phyloP scores from a whole-genome alignment of 176 grass and related monocot species.

The Aegilops longissima region DNA sequence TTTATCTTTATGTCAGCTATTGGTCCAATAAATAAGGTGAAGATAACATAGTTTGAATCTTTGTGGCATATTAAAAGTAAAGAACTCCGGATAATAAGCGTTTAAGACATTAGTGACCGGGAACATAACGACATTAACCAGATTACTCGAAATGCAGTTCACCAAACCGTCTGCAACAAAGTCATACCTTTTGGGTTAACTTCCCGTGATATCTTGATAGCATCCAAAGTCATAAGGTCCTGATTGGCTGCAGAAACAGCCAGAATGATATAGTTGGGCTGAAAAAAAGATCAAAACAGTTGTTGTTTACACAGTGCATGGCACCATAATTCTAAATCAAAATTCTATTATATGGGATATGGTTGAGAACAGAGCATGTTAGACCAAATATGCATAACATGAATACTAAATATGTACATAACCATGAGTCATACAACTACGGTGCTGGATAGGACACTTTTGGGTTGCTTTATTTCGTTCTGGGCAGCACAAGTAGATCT shows the following conservation, averaged over 20 bases:
- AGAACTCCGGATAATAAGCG: neutral
- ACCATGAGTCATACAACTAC: neutral
- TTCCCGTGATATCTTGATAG: slow-evolving; percentile 93
- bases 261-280: slow-evolving; percentile 90
- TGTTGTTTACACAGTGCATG: neutral
- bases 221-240: slow-evolving; percentile 92
- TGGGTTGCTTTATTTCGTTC: no score
- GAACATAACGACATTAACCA: neutral
- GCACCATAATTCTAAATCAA: slow-evolving; percentile 2
- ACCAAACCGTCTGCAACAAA: neutral
- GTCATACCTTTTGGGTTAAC: slow-evolving; percentile 86
- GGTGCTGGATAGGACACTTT: no score
- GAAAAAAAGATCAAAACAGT: slow-evolving; percentile 31
- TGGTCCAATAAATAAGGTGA: neutral
- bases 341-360: neutral
- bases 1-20: neutral
- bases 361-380: neutral
- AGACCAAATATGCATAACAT: neutral
- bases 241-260: slow-evolving; percentile 90
- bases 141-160: neutral
- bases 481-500: no score
- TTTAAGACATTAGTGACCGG: neutral
- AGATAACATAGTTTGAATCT: neutral
- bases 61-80: neutral
- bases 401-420: neutral